Evolutionary conservation across 257 asterid genomes (phyloP), one percentile per base, ranked within the genome.

Genomic region (Solanum dulcamara): DNA sequence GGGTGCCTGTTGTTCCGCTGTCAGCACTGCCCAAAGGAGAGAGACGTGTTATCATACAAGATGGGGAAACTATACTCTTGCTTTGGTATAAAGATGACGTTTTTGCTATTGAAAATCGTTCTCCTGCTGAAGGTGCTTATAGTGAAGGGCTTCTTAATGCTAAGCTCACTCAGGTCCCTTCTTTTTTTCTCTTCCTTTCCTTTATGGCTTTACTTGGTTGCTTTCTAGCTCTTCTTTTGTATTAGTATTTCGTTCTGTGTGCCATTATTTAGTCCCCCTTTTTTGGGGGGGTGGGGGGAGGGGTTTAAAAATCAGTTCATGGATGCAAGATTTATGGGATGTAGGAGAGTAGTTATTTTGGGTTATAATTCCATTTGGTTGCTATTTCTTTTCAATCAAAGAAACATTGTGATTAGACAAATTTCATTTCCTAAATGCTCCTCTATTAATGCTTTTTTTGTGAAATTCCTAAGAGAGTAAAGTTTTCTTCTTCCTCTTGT

Each of bases 121-220:
- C 99, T 12, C 99, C 99, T 32, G 99, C 99, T 68, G 99, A 96
- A 88, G 99, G 99, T 40, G 98, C 99, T 57, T 96, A 94, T 66
- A 89, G 92, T 80, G 99, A 96, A 87, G 98, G 99, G 75, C 91
- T 96, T 90, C 88, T 93, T 86, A 96, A 96, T 89, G 98, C 99
- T 53, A 96, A 94, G 93, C 95, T 96, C 86, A 96, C 98, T 80
- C 95, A 96, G 99, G 99, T 96, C n/a, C n/a, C n/a, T n/a, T n/a
- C n/a, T n/a, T n/a, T 32, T 7, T 5, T 59, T 9, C 62, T 26
- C n/a, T n/a, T 26, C 55, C 9, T 35, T 79, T n/a, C 70, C 37
- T 62, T 6, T 38, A 22, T 14, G 28, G 7, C 12, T 33, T 30
- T 40, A 1, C 15, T 32, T 32, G 57, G 20, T 72, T 28, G 3